Evolutionary conservation across 805 yeast genomes (phyloP).

Genomic region (Candida morakotiae): DNA sequence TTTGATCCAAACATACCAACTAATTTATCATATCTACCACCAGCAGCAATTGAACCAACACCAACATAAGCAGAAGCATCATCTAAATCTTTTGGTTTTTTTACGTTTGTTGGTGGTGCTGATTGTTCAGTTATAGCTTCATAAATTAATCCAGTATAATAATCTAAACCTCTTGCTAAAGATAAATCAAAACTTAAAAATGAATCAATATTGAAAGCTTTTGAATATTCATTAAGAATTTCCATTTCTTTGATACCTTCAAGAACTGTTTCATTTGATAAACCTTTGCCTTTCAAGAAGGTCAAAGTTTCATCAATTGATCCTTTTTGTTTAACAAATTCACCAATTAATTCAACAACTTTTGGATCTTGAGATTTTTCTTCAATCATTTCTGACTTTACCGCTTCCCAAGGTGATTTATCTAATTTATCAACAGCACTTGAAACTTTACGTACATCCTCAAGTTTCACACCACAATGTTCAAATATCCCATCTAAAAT

Average conservation of each 20-base stretch:
- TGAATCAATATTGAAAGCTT: constrained; percentile 71
- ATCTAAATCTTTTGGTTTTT: constrained; percentile 47
- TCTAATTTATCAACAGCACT: constrained; percentile 97
- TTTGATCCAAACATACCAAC: constrained; percentile 96
- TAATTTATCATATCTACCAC: constrained; percentile 95
- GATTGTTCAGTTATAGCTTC: constrained; percentile 95
- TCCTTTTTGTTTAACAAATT: constrained; percentile 83
- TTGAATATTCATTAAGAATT: constrained; percentile 68
- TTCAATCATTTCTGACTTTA: constrained; percentile 83
- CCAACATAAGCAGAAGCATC: constrained; percentile 97
- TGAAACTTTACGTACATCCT: constrained; percentile 88
- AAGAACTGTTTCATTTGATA: constrained; percentile 66
- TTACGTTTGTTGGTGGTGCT: constrained; percentile 74
- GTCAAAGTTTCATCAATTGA: constrained; percentile 59
- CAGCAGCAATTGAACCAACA: constrained; percentile 97
- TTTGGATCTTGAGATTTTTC: constrained; percentile 90
- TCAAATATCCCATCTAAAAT: constrained; percentile 93
- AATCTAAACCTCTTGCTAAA: constrained; percentile 94
- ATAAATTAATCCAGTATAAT: constrained; percentile 94
- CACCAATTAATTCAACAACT: constrained; percentile 91
- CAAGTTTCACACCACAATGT: constrained; percentile 91
- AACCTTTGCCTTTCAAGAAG: constrained; percentile 52
- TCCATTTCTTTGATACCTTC: constrained; percentile 81
- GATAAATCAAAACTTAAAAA: constrained; percentile 86
- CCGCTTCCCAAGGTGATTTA: constrained; percentile 93